Base-by-base conservation (phyloP, 176 grass and related monocot genomes). In the Luzula sylvatica region DNA sequence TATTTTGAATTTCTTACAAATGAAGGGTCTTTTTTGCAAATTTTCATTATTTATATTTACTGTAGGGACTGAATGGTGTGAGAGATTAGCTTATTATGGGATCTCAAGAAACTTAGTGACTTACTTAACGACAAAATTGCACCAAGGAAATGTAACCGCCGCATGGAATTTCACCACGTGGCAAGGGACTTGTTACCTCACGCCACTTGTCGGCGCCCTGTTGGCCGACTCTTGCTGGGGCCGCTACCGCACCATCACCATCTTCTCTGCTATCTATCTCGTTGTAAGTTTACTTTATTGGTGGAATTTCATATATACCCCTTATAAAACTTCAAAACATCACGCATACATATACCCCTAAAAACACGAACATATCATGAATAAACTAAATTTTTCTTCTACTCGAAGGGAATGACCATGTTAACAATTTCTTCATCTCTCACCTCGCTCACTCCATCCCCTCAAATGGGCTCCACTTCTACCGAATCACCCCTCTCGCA, bases 141-240 rank as follows among this genome's bases (percentile, higher is more conserved):
- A 78, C 78, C 69, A 88, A 67, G 63, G 73, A 24, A 95, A 95
- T 78, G 71, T 73, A 3, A 62, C 72, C 48, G 84, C 90, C 65
- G 90, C 90, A 35, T 78, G 83, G 78, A 75, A 67, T 73, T 78
- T 95, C 51, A 86, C 58, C 15, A 95, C 77, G 62, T 88, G 90
- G 90, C 71, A 75, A 65, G 90, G 83, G 49, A 95, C 90, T 66
- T 95, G 90, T 75, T 95, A 95, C 52, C 73, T 95, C 20, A 95
- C 79, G 24, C 46, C 90, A 52, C 77, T 95, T 42, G 52, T 95
- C 55, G 84, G 90, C 44, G 90, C 84, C 13, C 56, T 95, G 47
- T 64, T 95, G 50, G 90, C 90, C 51, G 90, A 95, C 57, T 84
- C 84, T 21, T 78, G 68, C 7, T 95, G 80, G 80, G 90, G 90